Evolutionary conservation across 2,329 filamentous ascomycete species (phyloP), one percentile per base, ranked within the genome.

Genomic region (Ophiosphaerella korrae): DNA sequence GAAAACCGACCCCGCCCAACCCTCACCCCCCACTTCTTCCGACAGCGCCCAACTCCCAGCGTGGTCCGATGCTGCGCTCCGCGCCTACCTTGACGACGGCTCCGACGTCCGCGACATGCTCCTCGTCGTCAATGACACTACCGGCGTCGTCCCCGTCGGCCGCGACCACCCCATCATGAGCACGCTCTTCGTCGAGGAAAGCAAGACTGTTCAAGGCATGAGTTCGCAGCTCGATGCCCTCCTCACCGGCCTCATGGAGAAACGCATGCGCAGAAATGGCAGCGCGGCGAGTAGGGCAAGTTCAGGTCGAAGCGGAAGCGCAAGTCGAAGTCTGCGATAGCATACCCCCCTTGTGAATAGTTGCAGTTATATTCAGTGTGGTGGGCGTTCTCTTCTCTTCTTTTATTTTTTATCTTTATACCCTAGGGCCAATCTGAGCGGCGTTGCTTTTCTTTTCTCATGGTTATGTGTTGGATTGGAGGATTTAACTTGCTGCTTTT

Each of bases 81-180:
- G 91, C 52, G 88, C 89, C 12, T 99, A 97, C 75, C 88, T 97
- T 65, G 93, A 97, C 60, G 91, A 94, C 61, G 86, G 90, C 53
- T 87, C 87, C 31, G 91, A 96, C 57, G 91, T 99, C 60, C 85
- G 90, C 43, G 93, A 99, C 70, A 83, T 97, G 70, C 82, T 97
- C 44, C 83, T 92, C 33, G 89, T 99, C 53, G 91, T 99, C 24
- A 92, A 96, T 69, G 92, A 97, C 75, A 96, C 92, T 72, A 89
- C 86, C 12, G 89, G 92, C 52, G 86, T 95, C 13, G 83, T 86
- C 36, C 89, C 91, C 14, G 89, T 88, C 7, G 85, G 88, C 1
- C 82, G 84, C n/a, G 90, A 96, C 50, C 92, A 97, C 72, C 93
- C 93, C 0, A 81, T 96, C 38, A 90, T 89, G 43, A 85, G 85